phyloP scores from a whole-genome alignment of 2,329 filamentous ascomycete genomes.

The Trichoderma sp. region DNA sequence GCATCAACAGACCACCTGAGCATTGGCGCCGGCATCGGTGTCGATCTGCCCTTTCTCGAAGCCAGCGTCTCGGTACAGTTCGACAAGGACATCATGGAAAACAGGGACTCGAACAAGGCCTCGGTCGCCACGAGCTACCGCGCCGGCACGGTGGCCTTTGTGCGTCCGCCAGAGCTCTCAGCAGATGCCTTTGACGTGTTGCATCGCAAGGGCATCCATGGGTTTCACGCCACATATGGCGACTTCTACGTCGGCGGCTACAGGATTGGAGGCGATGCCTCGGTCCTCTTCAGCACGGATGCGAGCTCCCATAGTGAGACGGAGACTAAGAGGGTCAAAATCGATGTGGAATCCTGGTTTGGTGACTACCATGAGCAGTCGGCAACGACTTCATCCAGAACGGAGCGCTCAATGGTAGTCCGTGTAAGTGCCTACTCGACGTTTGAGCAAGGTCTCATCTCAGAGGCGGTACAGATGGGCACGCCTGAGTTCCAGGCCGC shows the following conservation, averaged over 20 bases:
- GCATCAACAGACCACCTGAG: too few species aligned
- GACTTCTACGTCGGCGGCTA: not conserved
- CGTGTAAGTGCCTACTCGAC: not conserved
- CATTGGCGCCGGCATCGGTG: too few species aligned
- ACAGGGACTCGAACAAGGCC: too few species aligned
- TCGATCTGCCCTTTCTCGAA: too few species aligned
- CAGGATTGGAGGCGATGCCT: not conserved
- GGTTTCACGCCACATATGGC: not conserved
- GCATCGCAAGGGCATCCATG: not conserved
- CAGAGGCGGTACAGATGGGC: not conserved
- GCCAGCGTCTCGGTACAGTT: too few species aligned
- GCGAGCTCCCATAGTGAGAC: not conserved
- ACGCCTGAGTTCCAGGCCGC: not conserved
- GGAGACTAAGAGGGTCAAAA: not conserved
- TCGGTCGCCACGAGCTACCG: too few species aligned
- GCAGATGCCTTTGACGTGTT: not conserved
- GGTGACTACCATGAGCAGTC: not conserved
- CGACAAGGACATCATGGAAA: too few species aligned
- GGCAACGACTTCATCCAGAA: not conserved
- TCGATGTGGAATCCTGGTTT: not conserved
- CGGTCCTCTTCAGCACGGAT: not conserved
- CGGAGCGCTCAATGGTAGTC: not conserved
- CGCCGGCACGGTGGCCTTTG: not conserved
- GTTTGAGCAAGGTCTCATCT: not conserved
- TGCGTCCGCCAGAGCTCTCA: not conserved